Base-by-base conservation (phyloP, 352 stramenopile genomes). In the Thalassiosira hispida region DNA sequence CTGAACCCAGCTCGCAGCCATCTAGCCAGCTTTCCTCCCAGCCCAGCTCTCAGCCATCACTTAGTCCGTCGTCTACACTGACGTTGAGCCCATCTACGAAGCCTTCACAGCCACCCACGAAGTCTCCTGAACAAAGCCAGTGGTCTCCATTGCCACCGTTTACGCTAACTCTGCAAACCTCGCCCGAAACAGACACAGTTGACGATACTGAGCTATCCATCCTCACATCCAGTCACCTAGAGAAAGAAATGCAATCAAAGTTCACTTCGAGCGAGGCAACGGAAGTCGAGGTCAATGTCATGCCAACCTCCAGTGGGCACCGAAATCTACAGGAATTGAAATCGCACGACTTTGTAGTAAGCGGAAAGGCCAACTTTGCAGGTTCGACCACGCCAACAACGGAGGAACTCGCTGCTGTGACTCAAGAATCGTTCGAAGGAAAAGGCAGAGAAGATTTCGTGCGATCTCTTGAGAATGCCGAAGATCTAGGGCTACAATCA, bases 91-190 rank as follows among this genome's bases (percentile, higher is more conserved):
- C n/a, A n/a, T n/a, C n/a, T n/a, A n/a, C n/a, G n/a, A n/a, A n/a
- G n/a, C n/a, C n/a, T n/a, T n/a, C n/a, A n/a, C n/a, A n/a, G n/a
- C n/a, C n/a, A n/a, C n/a, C n/a, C n/a, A n/a, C n/a, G n/a, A n/a
- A n/a, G n/a, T n/a, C n/a, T n/a, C n/a, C n/a, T n/a, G n/a, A n/a
- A n/a, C n/a, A n/a, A n/a, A n/a, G n/a, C n/a, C n/a, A n/a, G n/a
- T n/a, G n/a, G n/a, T n/a, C n/a, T n/a, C n/a, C n/a, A n/a, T n/a
- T 64, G 6, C 31, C 55, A 64, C 55, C 55, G 31, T 49, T 64
- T 25, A 31, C 16, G 0, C 35, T 64, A 1, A 44, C 20, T 16
- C 7, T 64, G 29, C 18, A 56, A 12, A 68, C 42, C 2, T 0
- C 6, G 11, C 38, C 38, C 18, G 38, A 20, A 35, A 35, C 59